Base-by-base conservation (phyloP, 2,329 filamentous ascomycete species). In the Septoria linicola region DNA sequence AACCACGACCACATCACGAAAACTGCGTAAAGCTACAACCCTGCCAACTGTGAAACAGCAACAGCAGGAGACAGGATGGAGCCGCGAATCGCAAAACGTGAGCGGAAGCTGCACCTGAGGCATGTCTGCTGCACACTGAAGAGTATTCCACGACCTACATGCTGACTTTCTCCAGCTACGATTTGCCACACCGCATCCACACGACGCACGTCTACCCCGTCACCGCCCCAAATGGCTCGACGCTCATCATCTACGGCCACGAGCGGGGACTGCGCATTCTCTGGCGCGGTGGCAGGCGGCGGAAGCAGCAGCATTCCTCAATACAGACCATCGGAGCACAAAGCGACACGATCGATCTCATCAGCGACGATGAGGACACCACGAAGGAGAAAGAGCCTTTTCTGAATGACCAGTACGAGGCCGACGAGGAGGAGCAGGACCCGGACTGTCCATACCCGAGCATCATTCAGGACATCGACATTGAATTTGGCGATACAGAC, bases 181-280 rank as follows among this genome's bases (percentile, higher is more conserved):
- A 82, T 59, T 74, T 84, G 27, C 75, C 79, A 11, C 77, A 81
- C 63, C 79, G 80, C 60, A 72, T 81, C 52, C 76, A 80, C 68
- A 70, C 72, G 49, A 75, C 80, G 10, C 74, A 76, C 63, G 71
- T 79, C 57, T 85, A 85, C 62, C 82, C 82, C 4, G 65, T 79
- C 31, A 72, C 73, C 55, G 73, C 80, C 16, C 76, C 80, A 17
- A 84, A 84, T 66, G 80, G 80, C 63, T 84, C 82, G 3, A 80
- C 78, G 2, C 72, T 85, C 52, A 72, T 84, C 37, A 62, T 85
- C 10, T 83, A 82, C 59, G 82, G 78, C 40, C 77, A 83, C 57
- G 76, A 79, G 35, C 73, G 72, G 35, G 83, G 82, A 4, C 59
- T 86, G 17, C 76, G 76, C 51, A 68, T 85, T 41, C 59, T 82